phyloP scores from a whole-genome alignment of 768 basidiomycete genomes.

The Lentinula aciculospora region DNA sequence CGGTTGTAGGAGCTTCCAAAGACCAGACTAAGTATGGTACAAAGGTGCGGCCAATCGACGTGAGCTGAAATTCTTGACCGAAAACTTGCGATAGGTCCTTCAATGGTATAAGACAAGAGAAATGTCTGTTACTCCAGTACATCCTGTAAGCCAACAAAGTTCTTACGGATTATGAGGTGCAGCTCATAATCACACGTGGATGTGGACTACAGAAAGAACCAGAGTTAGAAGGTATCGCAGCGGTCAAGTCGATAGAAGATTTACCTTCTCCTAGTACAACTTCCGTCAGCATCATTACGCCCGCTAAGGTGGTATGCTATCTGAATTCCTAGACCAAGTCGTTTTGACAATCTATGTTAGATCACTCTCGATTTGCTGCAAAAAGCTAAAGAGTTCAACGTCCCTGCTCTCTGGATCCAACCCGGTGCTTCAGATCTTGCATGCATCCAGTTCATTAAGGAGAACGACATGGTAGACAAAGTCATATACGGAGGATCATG shows the following conservation, averaged over 20 bases:
- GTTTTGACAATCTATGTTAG: conserved; percentile 26
- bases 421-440: conserved; percentile 75
- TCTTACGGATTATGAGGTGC: neutral
- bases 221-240: conserved; percentile 61
- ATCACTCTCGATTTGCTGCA: conserved; percentile 65
- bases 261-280: conserved; percentile 60
- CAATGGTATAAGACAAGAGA: conserved; percentile 67
- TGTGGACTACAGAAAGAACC: conserved; percentile 51
- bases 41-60: conserved; percentile 25
- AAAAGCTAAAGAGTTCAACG: conserved; percentile 58
- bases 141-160: conserved; percentile 47
- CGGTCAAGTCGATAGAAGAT: conserved; percentile 48
- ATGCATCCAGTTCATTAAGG: conserved; percentile 60
- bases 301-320: conserved; percentile 74
- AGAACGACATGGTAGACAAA: conserved; percentile 54
- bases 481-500: conserved; percentile 85
- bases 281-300: conserved; percentile 75
- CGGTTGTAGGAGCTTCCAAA: conserved; percentile 81
- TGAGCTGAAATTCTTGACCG: neutral
- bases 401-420: conserved; percentile 86
- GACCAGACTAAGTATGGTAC: conserved; percentile 77
- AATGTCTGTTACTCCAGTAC: conserved; percentile 64
- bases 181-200: conserved; percentile 3
- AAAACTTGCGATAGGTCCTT: conserved; percentile 46
- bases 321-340: no score